Evolutionary conservation across 441 rosid species (phyloP).

Genomic region (Gossypium trilobum): DNA sequence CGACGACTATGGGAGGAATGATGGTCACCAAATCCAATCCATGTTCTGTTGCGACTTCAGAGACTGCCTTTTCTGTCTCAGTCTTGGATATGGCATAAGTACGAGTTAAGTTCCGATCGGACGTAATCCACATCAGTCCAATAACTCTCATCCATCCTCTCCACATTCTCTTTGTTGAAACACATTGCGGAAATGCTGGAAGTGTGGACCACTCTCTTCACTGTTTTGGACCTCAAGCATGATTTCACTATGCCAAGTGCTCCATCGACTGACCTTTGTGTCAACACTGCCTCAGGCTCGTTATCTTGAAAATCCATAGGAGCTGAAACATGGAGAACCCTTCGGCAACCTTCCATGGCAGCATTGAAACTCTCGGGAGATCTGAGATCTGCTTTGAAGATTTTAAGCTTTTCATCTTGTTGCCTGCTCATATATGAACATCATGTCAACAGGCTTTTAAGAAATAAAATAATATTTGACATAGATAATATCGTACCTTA

Average conservation of each 20-base stretch:
- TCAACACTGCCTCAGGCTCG: slow-evolving; percentile 15
- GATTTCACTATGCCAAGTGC: slow-evolving; percentile 33
- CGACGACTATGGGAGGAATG: slow-evolving; percentile 26
- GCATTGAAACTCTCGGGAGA: slow-evolving; percentile 26
- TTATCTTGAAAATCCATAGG: slow-evolving; percentile 21
- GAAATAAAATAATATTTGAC: neutral
- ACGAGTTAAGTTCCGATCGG: neutral
- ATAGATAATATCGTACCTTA: neutral
- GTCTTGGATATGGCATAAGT: slow-evolving; percentile 27
- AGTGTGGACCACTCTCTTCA: slow-evolving; percentile 26
- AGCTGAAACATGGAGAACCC: slow-evolving; percentile 35
- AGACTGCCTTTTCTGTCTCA: slow-evolving; percentile 23
- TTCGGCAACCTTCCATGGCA: slow-evolving; percentile 20
- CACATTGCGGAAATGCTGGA: slow-evolving; percentile 23
- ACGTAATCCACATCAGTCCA: slow-evolving; percentile 32
- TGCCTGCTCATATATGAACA: neutral
- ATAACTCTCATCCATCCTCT: slow-evolving; percentile 28
- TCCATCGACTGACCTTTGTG: slow-evolving; percentile 36
- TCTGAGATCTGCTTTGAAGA: neutral
- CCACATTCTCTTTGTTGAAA: neutral
- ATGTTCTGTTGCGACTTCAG: slow-evolving; percentile 24
- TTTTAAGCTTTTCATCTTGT: neutral
- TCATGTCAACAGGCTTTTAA: neutral
- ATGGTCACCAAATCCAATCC: slow-evolving; percentile 30
- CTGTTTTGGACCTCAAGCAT: slow-evolving; percentile 32